Evolutionary conservation across 2,329 filamentous ascomycete genomes (phyloP).

Genomic region (Stachybotrys chartarum): DNA sequence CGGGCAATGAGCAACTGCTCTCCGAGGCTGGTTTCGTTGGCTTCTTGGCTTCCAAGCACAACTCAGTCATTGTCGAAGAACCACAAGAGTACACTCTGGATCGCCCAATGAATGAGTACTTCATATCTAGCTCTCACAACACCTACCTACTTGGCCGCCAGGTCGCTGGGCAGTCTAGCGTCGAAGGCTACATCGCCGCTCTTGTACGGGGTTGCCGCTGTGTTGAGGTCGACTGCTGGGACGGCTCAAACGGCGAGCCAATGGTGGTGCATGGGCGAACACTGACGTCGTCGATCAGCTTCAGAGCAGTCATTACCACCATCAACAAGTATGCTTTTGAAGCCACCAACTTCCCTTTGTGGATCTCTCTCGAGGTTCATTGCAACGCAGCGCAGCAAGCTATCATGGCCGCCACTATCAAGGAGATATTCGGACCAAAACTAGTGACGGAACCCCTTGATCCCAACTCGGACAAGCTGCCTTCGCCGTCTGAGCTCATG

Average conservation of each 20-base stretch:
- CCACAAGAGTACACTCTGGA: constrained; percentile 61
- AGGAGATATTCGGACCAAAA: constrained; percentile 71
- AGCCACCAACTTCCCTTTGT: constrained; percentile 80
- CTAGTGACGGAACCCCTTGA: constrained; percentile 72
- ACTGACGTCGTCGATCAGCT: constrained; percentile 80
- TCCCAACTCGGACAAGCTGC: constrained; percentile 59
- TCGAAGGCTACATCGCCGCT: constrained; percentile 89
- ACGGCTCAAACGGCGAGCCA: constrained; percentile 79
- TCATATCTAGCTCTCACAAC: constrained; percentile 97
- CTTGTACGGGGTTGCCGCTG: constrained; percentile 87
- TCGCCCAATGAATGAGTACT: constrained; percentile 90
- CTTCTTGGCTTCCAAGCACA: constrained; percentile 69
- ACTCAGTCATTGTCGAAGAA: constrained; percentile 57
- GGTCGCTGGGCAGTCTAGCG: constrained; percentile 81
- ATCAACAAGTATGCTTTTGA: constrained; percentile 94
- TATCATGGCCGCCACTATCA: constrained; percentile 86
- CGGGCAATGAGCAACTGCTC: constrained; percentile 50
- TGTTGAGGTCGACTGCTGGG: constrained; percentile 97
- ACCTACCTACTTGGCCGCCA: constrained; percentile 92
- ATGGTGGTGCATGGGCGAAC: constrained; percentile 88
- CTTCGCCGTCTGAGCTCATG: constrained; percentile 79
- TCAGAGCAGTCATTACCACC: constrained; percentile 84
- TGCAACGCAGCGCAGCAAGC: constrained; percentile 78
- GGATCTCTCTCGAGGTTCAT: constrained; percentile 93
- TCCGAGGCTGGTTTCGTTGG: constrained; percentile 70